A percentile compares a stretch with the other conserved stretches of the same genome.
These are phyloP conservation scores for Solanum tacnaense DNA, from an alignment of 257 asterid genomes.

Conservation along the genomic window DNA sequence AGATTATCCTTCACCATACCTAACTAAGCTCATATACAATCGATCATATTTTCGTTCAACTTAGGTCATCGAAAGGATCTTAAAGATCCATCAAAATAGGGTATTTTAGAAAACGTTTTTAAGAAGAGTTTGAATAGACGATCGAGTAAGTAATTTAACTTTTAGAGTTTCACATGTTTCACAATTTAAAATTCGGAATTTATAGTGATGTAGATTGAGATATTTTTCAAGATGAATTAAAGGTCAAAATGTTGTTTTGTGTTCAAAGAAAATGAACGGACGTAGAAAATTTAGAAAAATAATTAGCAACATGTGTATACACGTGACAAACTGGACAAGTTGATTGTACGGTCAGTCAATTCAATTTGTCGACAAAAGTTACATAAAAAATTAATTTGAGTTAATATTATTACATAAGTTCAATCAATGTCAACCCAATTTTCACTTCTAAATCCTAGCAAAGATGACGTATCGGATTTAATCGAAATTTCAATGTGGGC, in stretches of 20 bases:
- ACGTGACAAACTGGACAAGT: background rate
- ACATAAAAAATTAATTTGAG: background rate
- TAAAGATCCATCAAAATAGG: rapidly evolving
- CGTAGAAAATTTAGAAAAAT: background rate
- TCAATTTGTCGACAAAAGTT: background rate
- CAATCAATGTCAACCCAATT: background rate
- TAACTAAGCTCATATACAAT: background rate
- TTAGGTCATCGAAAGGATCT: background rate
- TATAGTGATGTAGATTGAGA: background rate
- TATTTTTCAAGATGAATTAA: background rate
- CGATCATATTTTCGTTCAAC: background rate
- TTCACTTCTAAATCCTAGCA: background rate
- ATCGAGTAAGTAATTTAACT: background rate
- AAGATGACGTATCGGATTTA: background rate
- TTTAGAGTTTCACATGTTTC: background rate
- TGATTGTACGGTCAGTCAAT: background rate
- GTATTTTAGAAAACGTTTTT: rapidly evolving
- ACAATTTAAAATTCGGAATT: background rate
- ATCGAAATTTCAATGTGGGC: background rate
- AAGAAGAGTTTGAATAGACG: background rate
- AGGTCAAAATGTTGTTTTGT: background rate
- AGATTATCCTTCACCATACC: rapidly evolving
- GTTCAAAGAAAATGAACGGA: background rate
- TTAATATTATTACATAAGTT: background rate
- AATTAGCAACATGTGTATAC: background rate